Conservation (phyloP, 2,329 filamentous ascomycete species). For the Tolypocladium tropicale region DNA sequence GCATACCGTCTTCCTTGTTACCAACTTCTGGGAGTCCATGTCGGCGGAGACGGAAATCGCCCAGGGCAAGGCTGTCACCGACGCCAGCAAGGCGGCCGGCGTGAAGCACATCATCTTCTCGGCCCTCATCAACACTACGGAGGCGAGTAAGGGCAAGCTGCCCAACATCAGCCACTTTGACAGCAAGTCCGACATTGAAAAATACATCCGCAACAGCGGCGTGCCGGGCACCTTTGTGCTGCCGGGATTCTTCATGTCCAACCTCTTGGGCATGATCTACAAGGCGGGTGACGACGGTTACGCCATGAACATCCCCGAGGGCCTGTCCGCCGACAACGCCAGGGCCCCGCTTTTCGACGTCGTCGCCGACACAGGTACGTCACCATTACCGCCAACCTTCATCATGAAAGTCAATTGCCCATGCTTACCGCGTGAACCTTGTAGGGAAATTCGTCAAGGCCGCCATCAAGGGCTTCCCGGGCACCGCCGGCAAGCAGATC, state of each 20-base stretch:
- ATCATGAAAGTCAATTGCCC: not conserved
- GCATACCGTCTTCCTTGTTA: conserved; percentile 31
- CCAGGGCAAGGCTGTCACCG: conserved; percentile 35
- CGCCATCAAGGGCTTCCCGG: conserved; percentile 18
- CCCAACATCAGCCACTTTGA: conserved; percentile 40
- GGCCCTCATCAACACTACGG: conserved; percentile 28
- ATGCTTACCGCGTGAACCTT: not conserved
- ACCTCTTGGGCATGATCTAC: conserved; percentile 20
- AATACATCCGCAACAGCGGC: conserved; percentile 40
- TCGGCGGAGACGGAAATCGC: conserved; percentile 24
- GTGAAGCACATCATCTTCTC: conserved; percentile 37
- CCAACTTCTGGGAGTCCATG: conserved; percentile 26
- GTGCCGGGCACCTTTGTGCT: conserved; percentile 41
- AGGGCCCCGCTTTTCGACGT: conserved; percentile 27
- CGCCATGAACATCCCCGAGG: conserved; percentile 14
- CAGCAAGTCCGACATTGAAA: conserved; percentile 43
- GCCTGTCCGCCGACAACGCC: conserved; percentile 16
- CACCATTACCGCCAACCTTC: not conserved
- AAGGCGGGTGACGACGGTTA: conserved; percentile 20
- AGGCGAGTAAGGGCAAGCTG: conserved; percentile 26
- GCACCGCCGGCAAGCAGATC: conserved; percentile 19
- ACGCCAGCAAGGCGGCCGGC: conserved; percentile 31
- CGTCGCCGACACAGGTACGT: conserved; percentile 29
- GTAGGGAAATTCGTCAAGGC: conserved; percentile 24
- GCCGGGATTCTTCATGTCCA: conserved; percentile 45